phyloP scores from a whole-genome alignment of 2,329 filamentous ascomycete species.

The Chrysoporthe cubensis region DNA sequence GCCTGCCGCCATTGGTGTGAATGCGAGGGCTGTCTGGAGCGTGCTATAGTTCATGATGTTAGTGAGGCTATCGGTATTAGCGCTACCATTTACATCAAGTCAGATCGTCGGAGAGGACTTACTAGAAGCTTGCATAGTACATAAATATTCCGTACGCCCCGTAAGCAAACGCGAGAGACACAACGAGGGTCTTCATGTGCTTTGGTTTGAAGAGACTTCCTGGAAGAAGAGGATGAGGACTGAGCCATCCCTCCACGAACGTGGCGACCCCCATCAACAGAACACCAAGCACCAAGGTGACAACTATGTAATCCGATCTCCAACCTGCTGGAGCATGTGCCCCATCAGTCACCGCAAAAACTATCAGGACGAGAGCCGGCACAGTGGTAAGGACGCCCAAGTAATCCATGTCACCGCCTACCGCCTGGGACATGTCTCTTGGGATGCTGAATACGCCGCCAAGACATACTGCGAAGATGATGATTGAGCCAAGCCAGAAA shows the following conservation, averaged over 20 bases:
- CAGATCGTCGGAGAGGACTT: slow-evolving; percentile 42
- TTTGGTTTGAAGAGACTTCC: slow-evolving; percentile 70
- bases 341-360: slow-evolving; percentile 76
- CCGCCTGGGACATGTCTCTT: slow-evolving; percentile 32
- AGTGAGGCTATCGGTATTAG: slow-evolving; percentile 58
- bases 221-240: slow-evolving; percentile 70
- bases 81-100: slow-evolving; percentile 51
- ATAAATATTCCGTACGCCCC: slow-evolving; percentile 71
- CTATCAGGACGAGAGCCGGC: slow-evolving; percentile 68
- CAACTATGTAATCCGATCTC: slow-evolving; percentile 73
- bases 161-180: slow-evolving; percentile 68
- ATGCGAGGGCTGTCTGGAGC: slow-evolving; percentile 70
- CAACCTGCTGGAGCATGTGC: slow-evolving; percentile 71
- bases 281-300: slow-evolving; percentile 66
- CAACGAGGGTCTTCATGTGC: slow-evolving; percentile 66
- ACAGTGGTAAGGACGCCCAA: slow-evolving; percentile 64
- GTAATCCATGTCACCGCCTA: slow-evolving; percentile 66
- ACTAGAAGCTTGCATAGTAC: slow-evolving; percentile 73
- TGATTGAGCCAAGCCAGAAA: slow-evolving; percentile 64
- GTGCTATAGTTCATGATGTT: slow-evolving; percentile 62
- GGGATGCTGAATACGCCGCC: slow-evolving; percentile 42
- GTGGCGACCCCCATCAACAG: slow-evolving; percentile 62
- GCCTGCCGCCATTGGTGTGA: slow-evolving; percentile 67
- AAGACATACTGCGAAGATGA: slow-evolving; percentile 39
- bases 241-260: slow-evolving; percentile 75